phyloP scores from a whole-genome alignment of 345 rosid species.

The Erodium maritimum region DNA sequence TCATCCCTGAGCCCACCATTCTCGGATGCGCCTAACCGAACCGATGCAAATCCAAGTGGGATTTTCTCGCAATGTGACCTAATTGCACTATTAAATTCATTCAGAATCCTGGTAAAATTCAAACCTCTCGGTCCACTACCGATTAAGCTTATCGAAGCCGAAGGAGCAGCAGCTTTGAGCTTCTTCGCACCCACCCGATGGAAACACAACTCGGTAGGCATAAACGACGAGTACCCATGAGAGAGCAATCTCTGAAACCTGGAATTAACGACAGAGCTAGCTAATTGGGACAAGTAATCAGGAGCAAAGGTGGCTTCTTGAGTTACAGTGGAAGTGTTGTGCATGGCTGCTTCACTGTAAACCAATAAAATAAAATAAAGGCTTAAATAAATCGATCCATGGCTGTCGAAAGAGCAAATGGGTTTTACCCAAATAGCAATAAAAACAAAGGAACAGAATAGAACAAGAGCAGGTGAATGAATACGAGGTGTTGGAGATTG shows the following conservation, averaged over 20 bases:
- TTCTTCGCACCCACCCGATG: constrained; percentile 23
- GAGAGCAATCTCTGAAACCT: constrained; percentile 22
- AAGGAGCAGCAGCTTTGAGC: constrained; percentile 10
- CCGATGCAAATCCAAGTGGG: constrained; percentile 71
- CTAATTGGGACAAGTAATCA: constrained; percentile 45
- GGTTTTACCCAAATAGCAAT: constrained; percentile 2
- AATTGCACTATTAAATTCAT: constrained; percentile 53
- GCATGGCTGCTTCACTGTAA: constrained; percentile 25
- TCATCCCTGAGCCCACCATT: constrained; percentile 35
- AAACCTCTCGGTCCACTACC: constrained; percentile 31
- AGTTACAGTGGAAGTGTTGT: constrained; percentile 43
- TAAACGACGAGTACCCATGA: constrained; percentile 28
- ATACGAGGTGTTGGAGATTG: background rate
- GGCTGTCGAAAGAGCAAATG: constrained; percentile 7
- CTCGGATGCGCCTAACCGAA: constrained; percentile 40
- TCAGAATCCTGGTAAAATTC: constrained; percentile 31
- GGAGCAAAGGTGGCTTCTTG: constrained; percentile 41
- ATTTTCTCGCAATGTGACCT: constrained; percentile 65
- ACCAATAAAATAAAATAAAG: background rate
- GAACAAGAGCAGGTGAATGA: no score
- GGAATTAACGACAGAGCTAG: constrained; percentile 33
- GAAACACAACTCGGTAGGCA: constrained; percentile 42
- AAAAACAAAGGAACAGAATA: background rate
- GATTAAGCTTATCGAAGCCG: constrained; percentile 38
- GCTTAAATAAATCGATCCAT: constrained; percentile 17